A percentile compares a stretch with the other conserved stretches of the same genome.
These are phyloP conservation scores for Inosperma sp. DNA, from an alignment of 768 basidiomycete species.

Conservation along the genomic window DNA sequence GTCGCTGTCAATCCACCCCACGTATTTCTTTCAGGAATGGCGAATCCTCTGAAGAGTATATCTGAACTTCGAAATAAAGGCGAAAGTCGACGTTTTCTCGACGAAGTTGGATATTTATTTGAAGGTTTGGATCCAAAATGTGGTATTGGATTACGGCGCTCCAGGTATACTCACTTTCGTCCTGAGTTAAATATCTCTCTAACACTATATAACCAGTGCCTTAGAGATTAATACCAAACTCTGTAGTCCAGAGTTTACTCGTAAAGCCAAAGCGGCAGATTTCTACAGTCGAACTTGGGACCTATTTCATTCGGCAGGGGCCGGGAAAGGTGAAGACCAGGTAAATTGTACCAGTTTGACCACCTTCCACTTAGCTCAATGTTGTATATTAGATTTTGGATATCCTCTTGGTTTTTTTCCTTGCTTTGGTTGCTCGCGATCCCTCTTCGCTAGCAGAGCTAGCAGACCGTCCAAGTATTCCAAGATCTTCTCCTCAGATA, in stretches of 20 bases:
- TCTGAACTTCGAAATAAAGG: slow-evolving; percentile 78
- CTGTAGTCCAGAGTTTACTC: slow-evolving; percentile 68
- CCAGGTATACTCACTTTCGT: slow-evolving; percentile 45
- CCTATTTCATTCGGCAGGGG: slow-evolving; percentile 53
- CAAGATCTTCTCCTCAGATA: slow-evolving; percentile 10
- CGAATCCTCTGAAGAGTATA: slow-evolving; percentile 74
- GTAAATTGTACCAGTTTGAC: slow-evolving; percentile 14
- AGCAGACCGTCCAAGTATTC: slow-evolving; percentile 28
- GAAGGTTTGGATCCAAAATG: slow-evolving; percentile 64
- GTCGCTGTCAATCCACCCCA: too few species aligned
- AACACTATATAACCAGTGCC: slow-evolving; percentile 42
- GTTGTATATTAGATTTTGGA: slow-evolving; percentile 52
- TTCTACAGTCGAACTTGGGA: slow-evolving; percentile 70
- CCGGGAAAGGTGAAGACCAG: slow-evolving; percentile 56
- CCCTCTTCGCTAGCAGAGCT: slow-evolving; percentile 51
- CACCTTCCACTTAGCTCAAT: slow-evolving; percentile 1
- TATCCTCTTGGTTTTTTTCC: slow-evolving; percentile 55
- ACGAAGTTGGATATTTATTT: slow-evolving; percentile 81
- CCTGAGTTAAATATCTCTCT: slow-evolving; percentile 1
- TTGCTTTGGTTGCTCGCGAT: slow-evolving; percentile 60
- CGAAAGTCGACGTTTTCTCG: slow-evolving; percentile 72
- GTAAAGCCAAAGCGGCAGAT: slow-evolving; percentile 74
- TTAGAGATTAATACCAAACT: slow-evolving; percentile 72
- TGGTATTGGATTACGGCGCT: slow-evolving; percentile 53
- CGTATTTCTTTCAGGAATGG: too few species aligned